Conservation (phyloP, 139 green algal species). For the Auxenochlorella pyrenoidosa region DNA sequence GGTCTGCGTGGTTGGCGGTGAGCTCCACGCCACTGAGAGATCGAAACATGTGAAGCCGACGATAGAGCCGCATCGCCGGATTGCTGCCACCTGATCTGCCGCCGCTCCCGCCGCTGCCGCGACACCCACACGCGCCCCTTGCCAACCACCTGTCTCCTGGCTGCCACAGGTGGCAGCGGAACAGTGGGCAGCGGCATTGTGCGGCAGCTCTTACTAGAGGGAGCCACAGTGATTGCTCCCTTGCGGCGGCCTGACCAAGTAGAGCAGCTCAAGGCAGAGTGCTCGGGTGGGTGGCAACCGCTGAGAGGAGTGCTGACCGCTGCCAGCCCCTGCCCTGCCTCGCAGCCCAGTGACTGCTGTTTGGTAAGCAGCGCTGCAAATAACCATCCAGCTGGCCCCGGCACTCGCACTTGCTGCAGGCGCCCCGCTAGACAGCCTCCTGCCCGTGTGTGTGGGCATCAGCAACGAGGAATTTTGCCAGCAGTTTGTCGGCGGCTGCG, state of each 20-base stretch:
- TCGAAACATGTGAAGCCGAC: neutral
- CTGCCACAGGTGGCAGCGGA: constrained; percentile 8
- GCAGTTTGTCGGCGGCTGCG: neutral
- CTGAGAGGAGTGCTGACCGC: too few species aligned
- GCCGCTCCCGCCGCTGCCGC: too few species aligned
- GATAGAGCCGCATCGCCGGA: neutral
- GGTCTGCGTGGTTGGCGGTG: neutral
- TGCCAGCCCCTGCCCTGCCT: too few species aligned
- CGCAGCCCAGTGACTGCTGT: neutral
- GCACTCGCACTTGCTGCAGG: neutral
- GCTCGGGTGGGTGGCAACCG: neutral
- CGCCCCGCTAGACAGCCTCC: neutral
- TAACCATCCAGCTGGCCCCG: too few species aligned
- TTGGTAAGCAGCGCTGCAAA: too few species aligned
- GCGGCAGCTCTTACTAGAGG: neutral
- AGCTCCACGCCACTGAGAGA: neutral
- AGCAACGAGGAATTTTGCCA: neutral
- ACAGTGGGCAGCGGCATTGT: constrained; percentile 41
- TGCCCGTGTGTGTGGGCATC: neutral
- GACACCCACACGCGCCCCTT: neutral
- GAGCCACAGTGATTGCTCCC: constrained; percentile 24
- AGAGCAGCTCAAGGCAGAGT: neutral
- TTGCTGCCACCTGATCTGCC: too few species aligned
- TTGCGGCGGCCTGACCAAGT: constrained; percentile 5
- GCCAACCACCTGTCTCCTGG: too few species aligned